phyloP scores from a whole-genome alignment of 2,329 filamentous ascomycete genomes.

The Arthrobotrys sphaeroides region DNA sequence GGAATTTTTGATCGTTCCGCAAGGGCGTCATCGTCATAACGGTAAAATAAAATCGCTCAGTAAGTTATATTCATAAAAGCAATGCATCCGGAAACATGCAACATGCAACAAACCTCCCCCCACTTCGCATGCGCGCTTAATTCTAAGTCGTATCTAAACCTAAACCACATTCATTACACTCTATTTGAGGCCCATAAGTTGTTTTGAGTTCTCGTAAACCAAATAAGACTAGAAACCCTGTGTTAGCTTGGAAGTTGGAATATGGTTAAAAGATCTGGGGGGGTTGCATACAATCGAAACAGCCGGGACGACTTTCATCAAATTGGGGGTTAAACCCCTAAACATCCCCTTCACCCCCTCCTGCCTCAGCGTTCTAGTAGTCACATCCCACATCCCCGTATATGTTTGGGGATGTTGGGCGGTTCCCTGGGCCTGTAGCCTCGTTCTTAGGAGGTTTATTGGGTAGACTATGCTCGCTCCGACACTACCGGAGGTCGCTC shows the following conservation, averaged over 20 bases:
- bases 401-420: slow-evolving; percentile 90
- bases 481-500: slow-evolving; percentile 88
- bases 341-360: slow-evolving; percentile 89
- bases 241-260: background rate
- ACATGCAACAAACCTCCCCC: slow-evolving; percentile 71
- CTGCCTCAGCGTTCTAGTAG: slow-evolving; percentile 79
- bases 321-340: slow-evolving; percentile 92
- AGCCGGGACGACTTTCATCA: slow-evolving; percentile 94
- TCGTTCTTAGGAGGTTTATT: slow-evolving; percentile 87
- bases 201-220: slow-evolving; percentile 90
- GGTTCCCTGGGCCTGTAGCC: slow-evolving; percentile 90
- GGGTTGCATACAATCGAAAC: slow-evolving; percentile 76
- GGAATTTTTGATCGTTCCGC: background rate
- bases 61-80: slow-evolving; percentile 60
- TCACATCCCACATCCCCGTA: slow-evolving; percentile 88
- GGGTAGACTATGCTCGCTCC: slow-evolving; percentile 96
- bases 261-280: background rate
- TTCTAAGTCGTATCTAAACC: slow-evolving; percentile 14
- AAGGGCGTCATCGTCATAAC: background rate
- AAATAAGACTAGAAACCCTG: slow-evolving; percentile 70
- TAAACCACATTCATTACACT: slow-evolving; percentile 21
- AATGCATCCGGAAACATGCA: slow-evolving; percentile 62
- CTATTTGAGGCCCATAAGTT: slow-evolving; percentile 68
- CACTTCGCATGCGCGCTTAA: slow-evolving; percentile 59
- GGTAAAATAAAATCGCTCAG: slow-evolving; percentile 63